A percentile compares a stretch with the other conserved stretches of the same genome.
Evolutionary conservation across 202 grass and related monocot genomes (phyloP).

Genomic region (Brachypodium distachyon): DNA sequence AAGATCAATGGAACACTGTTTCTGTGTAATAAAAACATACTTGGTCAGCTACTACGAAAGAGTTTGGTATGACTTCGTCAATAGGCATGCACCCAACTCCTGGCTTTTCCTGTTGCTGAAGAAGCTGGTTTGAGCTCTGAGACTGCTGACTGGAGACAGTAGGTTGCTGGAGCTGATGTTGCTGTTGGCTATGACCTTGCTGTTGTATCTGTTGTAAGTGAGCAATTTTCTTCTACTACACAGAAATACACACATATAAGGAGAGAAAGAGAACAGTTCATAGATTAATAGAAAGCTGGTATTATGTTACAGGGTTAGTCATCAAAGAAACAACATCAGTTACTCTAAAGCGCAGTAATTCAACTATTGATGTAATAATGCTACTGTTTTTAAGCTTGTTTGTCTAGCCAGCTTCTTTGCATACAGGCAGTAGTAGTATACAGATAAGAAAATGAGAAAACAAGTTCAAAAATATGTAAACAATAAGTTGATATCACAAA

Average conservation of each 20-base stretch:
- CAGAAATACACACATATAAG: constrained; percentile 39
- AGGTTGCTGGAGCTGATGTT: constrained; percentile 46
- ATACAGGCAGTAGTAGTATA: not conserved
- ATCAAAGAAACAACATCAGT: not conserved
- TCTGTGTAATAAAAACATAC: constrained; percentile 25
- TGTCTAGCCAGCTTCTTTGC: not conserved
- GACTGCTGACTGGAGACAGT: constrained; percentile 92
- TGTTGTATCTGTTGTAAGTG: constrained; percentile 64
- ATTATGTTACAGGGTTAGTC: not conserved
- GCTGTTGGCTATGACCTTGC: constrained; percentile 48
- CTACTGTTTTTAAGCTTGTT: not conserved
- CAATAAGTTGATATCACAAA: not conserved
- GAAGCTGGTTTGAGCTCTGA: constrained; percentile 81
- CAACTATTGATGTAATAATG: not conserved
- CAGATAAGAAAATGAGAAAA: not conserved
- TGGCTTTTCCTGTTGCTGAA: constrained; percentile 78
- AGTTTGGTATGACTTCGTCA: constrained; percentile 68
- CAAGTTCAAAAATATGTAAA: not conserved
- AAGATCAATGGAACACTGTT: not conserved
- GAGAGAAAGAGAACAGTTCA: not conserved
- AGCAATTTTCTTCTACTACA: constrained; percentile 99
- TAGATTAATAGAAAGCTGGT: not conserved
- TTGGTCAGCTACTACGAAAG: constrained; percentile 72
- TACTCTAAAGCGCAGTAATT: not conserved
- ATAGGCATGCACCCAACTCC: constrained; percentile 60